Evolutionary conservation across 129 eudicot species (phyloP), one percentile per base, ranked within the genome.

Genomic region (Chrysanthemum makinoi): DNA sequence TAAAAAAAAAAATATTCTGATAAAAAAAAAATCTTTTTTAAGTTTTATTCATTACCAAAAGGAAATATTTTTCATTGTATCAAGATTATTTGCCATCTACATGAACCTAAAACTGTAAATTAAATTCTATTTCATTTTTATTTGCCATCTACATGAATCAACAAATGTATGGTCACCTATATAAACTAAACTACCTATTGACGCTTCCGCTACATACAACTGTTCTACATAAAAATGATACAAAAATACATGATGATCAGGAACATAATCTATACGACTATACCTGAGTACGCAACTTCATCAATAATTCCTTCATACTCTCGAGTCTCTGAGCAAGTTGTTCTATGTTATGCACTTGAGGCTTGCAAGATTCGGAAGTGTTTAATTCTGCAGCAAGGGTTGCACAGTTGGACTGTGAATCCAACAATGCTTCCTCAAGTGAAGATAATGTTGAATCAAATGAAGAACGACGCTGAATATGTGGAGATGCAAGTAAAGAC

Each of bases 301-400:
- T 78, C 72, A 91, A 72, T 64, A 91, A 81, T 54, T 73, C 86
- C 56, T 84, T 88, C 86, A 91, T 82, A 58, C 69, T 86, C 47
- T 82, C 93, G 18, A 91, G 88, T 75, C 83, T 83, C 60, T 72
- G 78, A 54, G 72, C 69, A 59, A 91, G 86, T 55, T 86, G 79
- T 74, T 79, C 75, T 54, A 86, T 69, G 22, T 56, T 68, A 67
- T 74, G 84, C 66, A 81, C 65, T 59, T 76, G 84, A 18, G 69
- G 82, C 10, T 58, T 20, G 3, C 88, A 85, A 53, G 86, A 62
- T 62, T 68, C 83, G 1, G 82, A 73, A 28, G 62, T 18, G 66
- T 52, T 70, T 10, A 81, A 39, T 20, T 56, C 78, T 7, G 86
- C 55, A 28, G 76, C 58, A 44, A 91, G 88, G 74, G 87, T 76